Percentiles rank a stretch among this genome's conserved stretches.
Conservation (phyloP, 176 grass and related monocot species). For the Carex pumila region DNA sequence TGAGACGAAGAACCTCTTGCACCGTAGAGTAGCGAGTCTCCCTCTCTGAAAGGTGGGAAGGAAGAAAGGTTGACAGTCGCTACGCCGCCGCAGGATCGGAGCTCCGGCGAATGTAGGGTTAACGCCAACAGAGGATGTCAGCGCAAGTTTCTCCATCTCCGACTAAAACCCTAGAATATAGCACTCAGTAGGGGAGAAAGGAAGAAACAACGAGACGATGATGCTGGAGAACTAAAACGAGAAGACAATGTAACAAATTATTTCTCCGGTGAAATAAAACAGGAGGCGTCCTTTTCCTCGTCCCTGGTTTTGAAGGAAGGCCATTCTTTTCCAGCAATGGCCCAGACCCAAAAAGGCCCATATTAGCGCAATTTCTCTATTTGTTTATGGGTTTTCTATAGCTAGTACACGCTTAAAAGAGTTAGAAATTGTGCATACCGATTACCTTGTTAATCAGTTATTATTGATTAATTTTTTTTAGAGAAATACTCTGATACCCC, state of each 20-base stretch:
- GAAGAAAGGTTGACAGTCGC: background rate
- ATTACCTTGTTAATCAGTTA: too few species aligned
- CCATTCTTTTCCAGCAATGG: background rate
- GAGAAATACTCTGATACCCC: too few species aligned
- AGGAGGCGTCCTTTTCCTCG: background rate
- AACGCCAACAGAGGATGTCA: conserved; percentile 37
- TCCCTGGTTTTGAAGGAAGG: too few species aligned
- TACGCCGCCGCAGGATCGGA: conserved; percentile 8
- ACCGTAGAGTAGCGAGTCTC: background rate
- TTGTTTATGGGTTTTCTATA: too few species aligned
- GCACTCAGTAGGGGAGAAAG: background rate
- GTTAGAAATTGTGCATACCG: too few species aligned
- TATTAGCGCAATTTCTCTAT: background rate
- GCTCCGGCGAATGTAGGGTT: conserved; percentile 19
- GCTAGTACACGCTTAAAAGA: too few species aligned
- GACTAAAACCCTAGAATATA: conserved; percentile 22
- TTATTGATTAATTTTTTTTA: too few species aligned
- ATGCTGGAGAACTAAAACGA: background rate
- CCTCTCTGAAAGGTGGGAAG: background rate
- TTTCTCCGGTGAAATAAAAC: background rate
- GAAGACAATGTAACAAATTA: background rate
- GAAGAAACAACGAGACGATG: background rate
- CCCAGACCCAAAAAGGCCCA: background rate
- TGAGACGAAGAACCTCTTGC: conserved; percentile 8
- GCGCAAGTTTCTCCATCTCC: conserved; percentile 60